phyloP scores from a whole-genome alignment of 1,284 basidiomycete species.

The Sparassis latifolia region DNA sequence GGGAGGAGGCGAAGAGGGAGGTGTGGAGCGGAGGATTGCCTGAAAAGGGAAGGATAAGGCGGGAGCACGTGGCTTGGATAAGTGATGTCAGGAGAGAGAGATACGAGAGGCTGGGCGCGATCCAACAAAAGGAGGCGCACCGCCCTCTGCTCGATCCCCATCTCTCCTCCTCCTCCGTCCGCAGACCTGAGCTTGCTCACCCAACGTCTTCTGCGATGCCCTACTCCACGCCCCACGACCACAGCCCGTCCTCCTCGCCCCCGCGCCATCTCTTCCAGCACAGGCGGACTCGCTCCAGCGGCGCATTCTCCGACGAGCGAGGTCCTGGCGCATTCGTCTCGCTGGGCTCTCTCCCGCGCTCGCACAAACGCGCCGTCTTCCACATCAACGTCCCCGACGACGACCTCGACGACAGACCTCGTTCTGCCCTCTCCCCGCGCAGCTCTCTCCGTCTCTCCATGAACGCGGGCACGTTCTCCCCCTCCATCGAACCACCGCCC shows the following conservation, averaged over 20 bases:
- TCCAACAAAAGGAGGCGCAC: background rate
- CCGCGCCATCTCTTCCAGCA: conserved; percentile 7
- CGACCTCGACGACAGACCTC: conserved; percentile 14
- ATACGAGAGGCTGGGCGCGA: background rate
- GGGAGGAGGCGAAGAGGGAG: background rate
- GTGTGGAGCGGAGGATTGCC: background rate
- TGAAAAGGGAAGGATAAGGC: conserved; percentile 1
- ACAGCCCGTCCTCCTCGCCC: conserved; percentile 11
- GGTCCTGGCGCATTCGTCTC: conserved; percentile 47
- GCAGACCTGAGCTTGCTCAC: background rate
- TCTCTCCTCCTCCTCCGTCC: background rate
- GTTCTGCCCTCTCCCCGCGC: conserved; percentile 10
- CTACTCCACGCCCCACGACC: conserved; percentile 22
- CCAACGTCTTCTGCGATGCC: conserved; percentile 17
- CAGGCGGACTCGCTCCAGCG: conserved; percentile 25
- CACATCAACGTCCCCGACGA: conserved; percentile 27
- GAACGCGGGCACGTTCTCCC: conserved; percentile 27
- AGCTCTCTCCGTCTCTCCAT: conserved; percentile 21
- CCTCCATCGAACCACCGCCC: conserved; percentile 18
- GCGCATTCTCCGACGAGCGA: conserved; percentile 37
- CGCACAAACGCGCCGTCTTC: conserved; percentile 30
- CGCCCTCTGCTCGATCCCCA: background rate
- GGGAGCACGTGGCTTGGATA: background rate
- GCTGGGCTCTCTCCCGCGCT: conserved; percentile 43
- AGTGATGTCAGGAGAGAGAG: background rate